Conservation (phyloP, 2,329 filamentous ascomycete genomes). For the Hortaea sp. region DNA sequence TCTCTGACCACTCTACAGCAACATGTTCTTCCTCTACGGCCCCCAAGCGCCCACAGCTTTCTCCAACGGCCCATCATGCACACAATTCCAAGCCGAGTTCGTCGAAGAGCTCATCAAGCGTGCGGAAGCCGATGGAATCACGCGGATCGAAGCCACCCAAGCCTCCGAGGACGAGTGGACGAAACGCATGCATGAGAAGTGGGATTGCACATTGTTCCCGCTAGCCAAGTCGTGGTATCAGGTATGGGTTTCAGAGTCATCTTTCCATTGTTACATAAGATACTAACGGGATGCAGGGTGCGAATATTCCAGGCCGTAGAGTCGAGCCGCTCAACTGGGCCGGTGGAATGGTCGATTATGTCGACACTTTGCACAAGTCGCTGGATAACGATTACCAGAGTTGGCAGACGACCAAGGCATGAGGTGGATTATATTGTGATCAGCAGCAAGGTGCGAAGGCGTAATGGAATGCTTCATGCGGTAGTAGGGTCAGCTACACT, state of each 20-base stretch:
- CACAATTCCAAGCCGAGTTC: conserved; percentile 35
- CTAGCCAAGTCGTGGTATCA: conserved; percentile 25
- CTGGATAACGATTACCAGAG: conserved; percentile 22
- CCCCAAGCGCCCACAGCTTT: conserved; percentile 38
- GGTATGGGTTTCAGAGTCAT: not conserved
- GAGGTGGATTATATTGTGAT: too few species aligned
- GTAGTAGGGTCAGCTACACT: too few species aligned
- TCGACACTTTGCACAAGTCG: conserved; percentile 15
- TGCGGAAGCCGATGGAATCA: conserved; percentile 27
- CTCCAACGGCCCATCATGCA: conserved; percentile 36
- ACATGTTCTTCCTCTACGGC: conserved; percentile 36
- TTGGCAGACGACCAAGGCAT: conserved; percentile 10
- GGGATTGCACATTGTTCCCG: conserved; percentile 22
- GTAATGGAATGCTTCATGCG: too few species aligned
- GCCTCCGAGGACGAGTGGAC: conserved; percentile 35
- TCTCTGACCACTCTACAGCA: conserved; percentile 8
- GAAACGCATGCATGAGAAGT: conserved; percentile 19
- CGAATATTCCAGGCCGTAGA: conserved; percentile 37
- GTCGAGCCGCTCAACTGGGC: conserved; percentile 36
- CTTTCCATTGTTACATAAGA: not conserved
- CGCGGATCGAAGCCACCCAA: conserved; percentile 30
- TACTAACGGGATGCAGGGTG: conserved; percentile 17
- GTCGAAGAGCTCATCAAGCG: conserved; percentile 34
- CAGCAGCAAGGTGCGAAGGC: too few species aligned
- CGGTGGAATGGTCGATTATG: conserved; percentile 25